Evolutionary conservation across 1,284 basidiomycete species (phyloP), one percentile per base, ranked within the genome.

Genomic region (Coriolopsis trogii): DNA sequence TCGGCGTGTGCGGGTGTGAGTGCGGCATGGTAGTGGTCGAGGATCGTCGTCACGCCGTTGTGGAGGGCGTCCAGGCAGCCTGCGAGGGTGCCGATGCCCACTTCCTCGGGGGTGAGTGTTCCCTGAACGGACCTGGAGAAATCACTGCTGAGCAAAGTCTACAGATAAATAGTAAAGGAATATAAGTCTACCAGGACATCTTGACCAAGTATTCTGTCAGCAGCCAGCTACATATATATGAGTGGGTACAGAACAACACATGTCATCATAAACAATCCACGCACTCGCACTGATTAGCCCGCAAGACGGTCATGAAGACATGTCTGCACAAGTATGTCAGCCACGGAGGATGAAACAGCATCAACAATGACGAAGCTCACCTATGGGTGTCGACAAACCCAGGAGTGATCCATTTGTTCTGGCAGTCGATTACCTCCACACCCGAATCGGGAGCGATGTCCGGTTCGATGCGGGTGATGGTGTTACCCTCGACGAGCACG

Each of bases 1-100:
- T 67, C 61, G n/a, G 63, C 62, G 51, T 68, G 66, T 46, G 61
- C 66, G 6, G 63, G 62, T 4, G 62, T 60, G 50, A 61, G 57
- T 6, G 66, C 63, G 10, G 63, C 63, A 49, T 69, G 68, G 58
- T 67, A 68, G 54, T 71, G 69, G 56, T 71, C 69, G 15, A 70
- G 55, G 43, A 70, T 48, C 33, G 69, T 67, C 20, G 67, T 68
- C 16, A 68, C 67, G 37, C 69, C 67, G 25, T 63, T 63, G 50
- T 68, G 64, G 33, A 70, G 59, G 3, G 69, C 69, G 39, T 71
- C 68, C 46, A 69, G 64, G 34, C 65, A 64, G 8, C 68, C 69
- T 1, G 67, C 65, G 34, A 71, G 64, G 42, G 67, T 63, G 16
- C 69, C 67, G 30, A 68, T 64, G 41, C 59, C 61, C 26, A 68